Percentiles rank a stretch among this genome's conserved stretches.
These are phyloP conservation scores for Paramyrothecium sp. DNA, from an alignment of 2,329 filamentous ascomycete species.

Conservation along the genomic window DNA sequence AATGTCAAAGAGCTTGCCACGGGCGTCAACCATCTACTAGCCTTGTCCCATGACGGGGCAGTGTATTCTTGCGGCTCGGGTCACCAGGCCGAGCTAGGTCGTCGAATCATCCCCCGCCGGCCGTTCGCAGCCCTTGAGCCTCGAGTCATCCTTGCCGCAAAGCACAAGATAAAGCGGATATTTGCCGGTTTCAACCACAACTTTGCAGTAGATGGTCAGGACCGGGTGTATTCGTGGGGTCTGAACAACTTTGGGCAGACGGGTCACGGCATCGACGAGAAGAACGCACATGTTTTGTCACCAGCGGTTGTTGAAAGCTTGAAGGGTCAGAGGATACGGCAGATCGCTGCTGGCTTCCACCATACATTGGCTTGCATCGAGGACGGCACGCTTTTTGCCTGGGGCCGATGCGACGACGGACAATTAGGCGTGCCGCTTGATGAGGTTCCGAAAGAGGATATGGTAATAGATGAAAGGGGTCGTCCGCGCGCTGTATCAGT, in stretches of 20 bases:
- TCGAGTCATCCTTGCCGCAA: conserved; percentile 20
- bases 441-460: conserved; percentile 35
- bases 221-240: conserved; percentile 68
- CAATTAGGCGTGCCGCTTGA: conserved; percentile 49
- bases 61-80: conserved; percentile 59
- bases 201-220: conserved; percentile 64
- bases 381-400: conserved; percentile 49
- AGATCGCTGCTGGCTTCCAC: conserved; percentile 44
- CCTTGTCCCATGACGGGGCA: conserved; percentile 46
- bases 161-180: conserved; percentile 31
- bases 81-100: conserved; percentile 39
- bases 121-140: conserved; percentile 47
- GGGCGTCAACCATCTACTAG: conserved; percentile 57
- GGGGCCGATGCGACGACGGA: conserved; percentile 45
- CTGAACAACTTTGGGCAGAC: conserved; percentile 71
- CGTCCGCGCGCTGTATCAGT: conserved; percentile 55
- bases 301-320: background rate
- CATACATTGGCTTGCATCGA: conserved; percentile 60
- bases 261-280: conserved; percentile 49
- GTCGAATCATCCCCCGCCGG: conserved; percentile 50
- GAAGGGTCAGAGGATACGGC: background rate
- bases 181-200: conserved; percentile 65
- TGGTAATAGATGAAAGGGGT: conserved; percentile 55
- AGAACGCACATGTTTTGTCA: conserved; percentile 47
- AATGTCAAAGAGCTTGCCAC: conserved; percentile 51